phyloP scores from a whole-genome alignment of 306 rosid genomes.

The Prosopis cineraria region DNA sequence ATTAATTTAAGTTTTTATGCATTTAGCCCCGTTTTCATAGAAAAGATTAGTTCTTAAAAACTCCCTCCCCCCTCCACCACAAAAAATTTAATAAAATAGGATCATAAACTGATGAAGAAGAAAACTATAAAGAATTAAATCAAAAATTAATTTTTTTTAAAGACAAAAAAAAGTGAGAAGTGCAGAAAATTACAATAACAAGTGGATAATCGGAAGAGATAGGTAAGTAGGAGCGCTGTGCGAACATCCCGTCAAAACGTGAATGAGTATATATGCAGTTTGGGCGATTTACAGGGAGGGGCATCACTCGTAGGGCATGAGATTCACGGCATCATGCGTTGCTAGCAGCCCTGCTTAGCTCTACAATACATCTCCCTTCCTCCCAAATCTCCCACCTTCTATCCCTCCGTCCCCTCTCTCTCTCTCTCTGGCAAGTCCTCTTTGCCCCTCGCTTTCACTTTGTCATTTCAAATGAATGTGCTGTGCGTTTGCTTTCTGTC shows the following conservation, averaged over 20 bases:
- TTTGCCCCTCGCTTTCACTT: slow-evolving; percentile 26
- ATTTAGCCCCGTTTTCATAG: too few relatives aligned
- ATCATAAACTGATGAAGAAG: not conserved
- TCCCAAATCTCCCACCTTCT: not conserved
- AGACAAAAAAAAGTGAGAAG: not conserved
- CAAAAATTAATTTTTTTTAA: too few relatives aligned
- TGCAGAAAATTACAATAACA: not conserved
- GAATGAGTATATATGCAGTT: not conserved
- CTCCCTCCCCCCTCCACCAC: too few relatives aligned
- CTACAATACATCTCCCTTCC: too few relatives aligned
- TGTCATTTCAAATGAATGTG: slow-evolving; percentile 27
- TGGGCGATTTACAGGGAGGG: not conserved
- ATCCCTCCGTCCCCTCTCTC: not conserved
- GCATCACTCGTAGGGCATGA: slow-evolving; percentile 1
- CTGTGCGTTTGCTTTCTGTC: slow-evolving; percentile 3
- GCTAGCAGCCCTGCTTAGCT: slow-evolving; percentile 21
- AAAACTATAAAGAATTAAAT: too few relatives aligned
- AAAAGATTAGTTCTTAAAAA: too few relatives aligned
- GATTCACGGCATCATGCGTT: slow-evolving; percentile 12
- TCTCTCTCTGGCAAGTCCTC: slow-evolving; percentile 44
- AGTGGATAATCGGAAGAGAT: not conserved
- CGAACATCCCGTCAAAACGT: not conserved
- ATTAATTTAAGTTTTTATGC: too few relatives aligned
- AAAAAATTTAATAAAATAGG: too few relatives aligned
- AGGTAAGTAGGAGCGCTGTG: too few relatives aligned